A percentile compares a stretch with the other conserved stretches of the same genome.
These are phyloP conservation scores for Xylaria grammica DNA, from an alignment of 495 filamentous ascomycete genomes.

Conservation along the genomic window DNA sequence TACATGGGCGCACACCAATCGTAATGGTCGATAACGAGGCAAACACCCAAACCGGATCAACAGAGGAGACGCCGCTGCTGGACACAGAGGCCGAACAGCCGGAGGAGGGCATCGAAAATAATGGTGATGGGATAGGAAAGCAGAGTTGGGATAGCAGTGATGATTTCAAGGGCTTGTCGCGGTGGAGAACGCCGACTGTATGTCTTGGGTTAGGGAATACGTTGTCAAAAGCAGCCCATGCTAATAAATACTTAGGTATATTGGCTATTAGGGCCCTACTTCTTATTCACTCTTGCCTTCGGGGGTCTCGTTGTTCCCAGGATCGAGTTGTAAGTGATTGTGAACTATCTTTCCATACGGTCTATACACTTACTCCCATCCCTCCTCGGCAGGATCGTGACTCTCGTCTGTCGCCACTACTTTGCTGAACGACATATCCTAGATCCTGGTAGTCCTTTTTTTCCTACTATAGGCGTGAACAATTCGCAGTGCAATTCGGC, in stretches of 20 bases:
- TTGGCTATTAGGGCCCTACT: constrained; percentile 81
- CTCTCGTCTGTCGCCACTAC: constrained; percentile 81
- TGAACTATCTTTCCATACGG: neutral
- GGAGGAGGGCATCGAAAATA: constrained; percentile 17
- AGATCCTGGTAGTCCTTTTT: constrained; percentile 64
- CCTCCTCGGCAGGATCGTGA: constrained; percentile 60
- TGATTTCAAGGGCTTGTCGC: constrained; percentile 69
- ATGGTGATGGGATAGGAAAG: constrained; percentile 22
- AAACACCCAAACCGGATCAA: constrained; percentile 32
- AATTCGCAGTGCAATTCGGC: constrained; percentile 75
- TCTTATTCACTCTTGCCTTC: constrained; percentile 79
- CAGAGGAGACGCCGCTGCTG: constrained; percentile 50
- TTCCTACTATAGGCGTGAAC: constrained; percentile 67
- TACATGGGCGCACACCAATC: constrained; percentile 22
- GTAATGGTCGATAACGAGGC: constrained; percentile 29
- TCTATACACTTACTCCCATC: constrained; percentile 20
- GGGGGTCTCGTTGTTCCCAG: constrained; percentile 81
- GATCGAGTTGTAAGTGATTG: constrained; percentile 64
- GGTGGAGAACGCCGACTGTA: constrained; percentile 77
- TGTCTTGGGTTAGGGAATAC: constrained; percentile 17
- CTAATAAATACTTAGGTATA: constrained; percentile 63
- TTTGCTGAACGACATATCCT: constrained; percentile 61
- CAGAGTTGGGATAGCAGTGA: constrained; percentile 47
- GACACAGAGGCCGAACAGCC: constrained; percentile 25
- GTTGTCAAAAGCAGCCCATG: neutral